Evolutionary conservation across 805 yeast species (phyloP).

Genomic region (Torulaspora quercuum): DNA sequence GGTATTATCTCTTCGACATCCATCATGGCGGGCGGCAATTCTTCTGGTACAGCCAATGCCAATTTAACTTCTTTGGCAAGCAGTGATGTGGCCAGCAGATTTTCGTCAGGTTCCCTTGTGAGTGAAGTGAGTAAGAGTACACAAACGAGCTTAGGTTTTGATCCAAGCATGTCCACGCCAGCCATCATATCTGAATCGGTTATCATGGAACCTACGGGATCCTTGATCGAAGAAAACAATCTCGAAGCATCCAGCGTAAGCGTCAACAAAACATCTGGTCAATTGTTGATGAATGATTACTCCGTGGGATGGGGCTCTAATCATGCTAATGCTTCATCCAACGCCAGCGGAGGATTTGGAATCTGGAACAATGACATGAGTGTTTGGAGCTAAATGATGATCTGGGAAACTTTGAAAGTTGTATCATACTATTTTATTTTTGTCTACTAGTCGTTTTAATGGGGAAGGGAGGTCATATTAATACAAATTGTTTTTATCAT

Average conservation of each 20-base stretch:
- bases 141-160: constrained; percentile 12
- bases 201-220: constrained; percentile 8
- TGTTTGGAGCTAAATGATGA: constrained; percentile 36
- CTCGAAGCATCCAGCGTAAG: constrained; percentile 7
- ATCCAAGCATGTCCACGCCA: constrained; percentile 4
- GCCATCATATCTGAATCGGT: constrained; percentile 7
- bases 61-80: constrained; percentile 8
- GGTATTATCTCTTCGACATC: constrained; percentile 11
- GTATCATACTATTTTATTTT: constrained; percentile 10
- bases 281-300: constrained; percentile 22
- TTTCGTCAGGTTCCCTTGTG: constrained; percentile 8
- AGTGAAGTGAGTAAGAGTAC: constrained; percentile 5
- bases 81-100: constrained; percentile 6
- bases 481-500: constrained; percentile 6
- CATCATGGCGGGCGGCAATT: constrained; percentile 5
- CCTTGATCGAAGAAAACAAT: constrained; percentile 4
- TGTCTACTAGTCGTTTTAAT: constrained; percentile 7
- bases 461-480: constrained; percentile 8
- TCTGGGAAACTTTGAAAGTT: constrained; percentile 8
- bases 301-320: constrained; percentile 28
- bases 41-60: constrained; percentile 11
- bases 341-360: constrained; percentile 19
- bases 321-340: constrained; percentile 16
- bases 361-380: constrained; percentile 39
- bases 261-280: constrained; percentile 7